A percentile compares a stretch with the other conserved stretches of the same genome.
phyloP scores from a whole-genome alignment of 345 rosid genomes.

The Lagerstroemia speciosa region DNA sequence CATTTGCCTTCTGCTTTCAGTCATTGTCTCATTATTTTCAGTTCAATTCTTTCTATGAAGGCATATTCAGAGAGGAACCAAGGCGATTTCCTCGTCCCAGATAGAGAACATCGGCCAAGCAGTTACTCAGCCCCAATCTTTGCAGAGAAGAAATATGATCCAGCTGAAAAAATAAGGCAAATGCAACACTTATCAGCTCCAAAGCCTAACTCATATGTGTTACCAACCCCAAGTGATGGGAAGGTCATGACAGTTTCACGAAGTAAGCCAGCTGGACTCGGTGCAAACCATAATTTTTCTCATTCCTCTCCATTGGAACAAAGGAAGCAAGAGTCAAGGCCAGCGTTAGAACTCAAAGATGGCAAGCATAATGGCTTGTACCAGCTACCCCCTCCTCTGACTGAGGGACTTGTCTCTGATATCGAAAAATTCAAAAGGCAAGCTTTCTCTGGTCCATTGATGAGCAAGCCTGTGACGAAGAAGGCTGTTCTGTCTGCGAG shows the following conservation, averaged over 20 bases:
- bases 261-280: slow-evolving; percentile 32
- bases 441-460: slow-evolving; percentile 72
- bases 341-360: slow-evolving; percentile 24
- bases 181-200: slow-evolving; percentile 27
- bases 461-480: slow-evolving; percentile 36
- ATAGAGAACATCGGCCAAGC: slow-evolving; percentile 37
- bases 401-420: slow-evolving; percentile 39
- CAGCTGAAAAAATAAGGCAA: slow-evolving; percentile 50
- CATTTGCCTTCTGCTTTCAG: not conserved
- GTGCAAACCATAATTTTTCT: slow-evolving; percentile 40
- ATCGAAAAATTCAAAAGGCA: slow-evolving; percentile 41
- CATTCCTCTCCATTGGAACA: slow-evolving; percentile 90
- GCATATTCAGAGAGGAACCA: slow-evolving; percentile 36
- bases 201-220: slow-evolving; percentile 53
- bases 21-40: not conserved
- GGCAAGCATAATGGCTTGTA: slow-evolving; percentile 24
- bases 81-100: slow-evolving; percentile 31
- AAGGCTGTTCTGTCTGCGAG: slow-evolving; percentile 40
- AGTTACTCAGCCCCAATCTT: slow-evolving; percentile 90
- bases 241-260: slow-evolving; percentile 30
- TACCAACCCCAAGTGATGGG: slow-evolving; percentile 71
- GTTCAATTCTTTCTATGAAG: slow-evolving; percentile 23
- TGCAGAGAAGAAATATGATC: slow-evolving; percentile 60
- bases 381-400: slow-evolving; percentile 53
- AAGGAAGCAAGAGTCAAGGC: slow-evolving; percentile 37